phyloP scores from a whole-genome alignment of 768 basidiomycete genomes.

The Rhodotorula diobovata region DNA sequence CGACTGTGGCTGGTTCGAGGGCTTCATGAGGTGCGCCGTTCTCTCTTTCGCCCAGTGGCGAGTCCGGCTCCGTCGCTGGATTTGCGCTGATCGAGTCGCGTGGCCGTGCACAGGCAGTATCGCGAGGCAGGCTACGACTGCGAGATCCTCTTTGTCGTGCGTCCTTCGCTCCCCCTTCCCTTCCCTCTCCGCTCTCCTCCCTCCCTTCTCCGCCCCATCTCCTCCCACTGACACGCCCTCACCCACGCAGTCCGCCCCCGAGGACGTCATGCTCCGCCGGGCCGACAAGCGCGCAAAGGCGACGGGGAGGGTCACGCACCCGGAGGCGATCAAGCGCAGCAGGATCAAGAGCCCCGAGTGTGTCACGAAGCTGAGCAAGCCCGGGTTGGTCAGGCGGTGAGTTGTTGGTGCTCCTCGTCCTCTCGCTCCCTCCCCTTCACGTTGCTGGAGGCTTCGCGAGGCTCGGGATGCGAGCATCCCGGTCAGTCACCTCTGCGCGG shows the following conservation, averaged over 20 bases:
- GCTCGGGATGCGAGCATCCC: too few species aligned
- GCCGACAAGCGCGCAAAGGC: conserved; percentile 39
- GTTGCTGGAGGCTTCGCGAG: too few species aligned
- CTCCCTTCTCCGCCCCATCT: too few species aligned
- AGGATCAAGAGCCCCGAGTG: conserved; percentile 29
- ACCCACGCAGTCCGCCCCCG: conserved; percentile 34
- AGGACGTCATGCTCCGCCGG: conserved; percentile 41
- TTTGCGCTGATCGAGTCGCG: not conserved
- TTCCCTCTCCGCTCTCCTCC: not conserved
- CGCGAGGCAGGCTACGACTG: conserved; percentile 33
- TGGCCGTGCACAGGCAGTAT: not conserved
- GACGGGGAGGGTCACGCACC: conserved; percentile 41
- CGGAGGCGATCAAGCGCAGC: conserved; percentile 31
- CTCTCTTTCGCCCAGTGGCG: not conserved
- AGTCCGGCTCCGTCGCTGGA: too few species aligned
- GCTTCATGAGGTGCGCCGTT: conserved; percentile 35
- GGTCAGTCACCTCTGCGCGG: not conserved
- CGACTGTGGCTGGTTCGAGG: conserved; percentile 42
- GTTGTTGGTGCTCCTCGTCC: not conserved
- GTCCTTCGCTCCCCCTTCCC: not conserved
- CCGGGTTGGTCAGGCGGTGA: conserved; percentile 27
- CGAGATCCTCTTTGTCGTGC: conserved; percentile 44
- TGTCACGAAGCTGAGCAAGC: conserved; percentile 28
- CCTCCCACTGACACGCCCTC: not conserved
- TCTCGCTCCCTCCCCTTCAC: not conserved